phyloP scores from a whole-genome alignment of 441 rosid species.

The Heliophila coronopifolia region DNA sequence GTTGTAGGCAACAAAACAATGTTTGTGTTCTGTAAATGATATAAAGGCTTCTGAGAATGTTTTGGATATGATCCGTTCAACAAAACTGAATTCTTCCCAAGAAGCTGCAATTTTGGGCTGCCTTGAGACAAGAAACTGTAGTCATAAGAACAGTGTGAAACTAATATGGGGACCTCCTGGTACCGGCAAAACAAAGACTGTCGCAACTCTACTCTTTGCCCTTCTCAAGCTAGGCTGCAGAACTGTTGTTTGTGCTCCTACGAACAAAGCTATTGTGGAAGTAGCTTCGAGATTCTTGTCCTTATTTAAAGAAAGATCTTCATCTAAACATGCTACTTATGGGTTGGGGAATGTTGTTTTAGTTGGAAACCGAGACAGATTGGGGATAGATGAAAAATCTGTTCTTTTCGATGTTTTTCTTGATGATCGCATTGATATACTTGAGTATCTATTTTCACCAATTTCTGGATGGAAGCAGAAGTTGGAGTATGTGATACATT shows the following conservation, averaged over 20 bases:
- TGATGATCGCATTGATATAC: not conserved
- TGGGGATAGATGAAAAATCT: not conserved
- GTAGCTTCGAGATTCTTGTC: constrained; percentile 26
- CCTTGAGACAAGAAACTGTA: constrained; percentile 29
- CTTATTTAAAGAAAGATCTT: not conserved
- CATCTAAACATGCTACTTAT: not conserved
- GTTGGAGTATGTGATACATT: too few species aligned
- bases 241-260: constrained; percentile 42
- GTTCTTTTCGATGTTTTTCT: not conserved
- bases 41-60: not conserved
- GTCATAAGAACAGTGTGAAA: constrained; percentile 37
- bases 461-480: not conserved
- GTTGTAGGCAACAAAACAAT: not conserved
- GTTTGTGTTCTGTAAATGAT: not conserved
- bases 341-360: not conserved
- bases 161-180: constrained; percentile 72
- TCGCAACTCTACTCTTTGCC: constrained; percentile 31
- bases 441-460: not conserved
- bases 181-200: constrained; percentile 54
- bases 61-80: not conserved
- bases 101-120: constrained; percentile 28
- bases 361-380: not conserved
- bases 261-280: constrained; percentile 44
- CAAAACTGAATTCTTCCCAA: constrained; percentile 40
- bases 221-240: constrained; percentile 34